These are phyloP conservation scores for Exsudoporus frostii DNA, from an alignment of 768 basidiomycete genomes.

Conservation along the genomic window DNA sequence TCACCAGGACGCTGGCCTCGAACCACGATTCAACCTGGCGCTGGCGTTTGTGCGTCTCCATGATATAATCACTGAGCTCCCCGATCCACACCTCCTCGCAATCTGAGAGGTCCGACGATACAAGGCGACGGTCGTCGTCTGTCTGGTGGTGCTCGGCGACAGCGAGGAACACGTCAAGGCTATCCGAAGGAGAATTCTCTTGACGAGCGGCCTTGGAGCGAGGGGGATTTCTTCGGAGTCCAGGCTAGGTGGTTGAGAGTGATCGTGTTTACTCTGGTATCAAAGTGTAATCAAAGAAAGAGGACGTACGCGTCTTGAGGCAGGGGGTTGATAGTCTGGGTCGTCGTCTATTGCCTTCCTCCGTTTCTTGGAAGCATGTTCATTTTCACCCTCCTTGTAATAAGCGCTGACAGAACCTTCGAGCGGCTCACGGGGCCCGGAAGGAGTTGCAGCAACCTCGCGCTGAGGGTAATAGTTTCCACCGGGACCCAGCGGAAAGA, in stretches of 20 bases:
- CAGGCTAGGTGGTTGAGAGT: conserved; percentile 24
- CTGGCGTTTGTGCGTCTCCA: conserved; percentile 71
- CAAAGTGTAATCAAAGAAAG: neutral
- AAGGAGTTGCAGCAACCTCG: conserved; percentile 13
- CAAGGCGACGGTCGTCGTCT: conserved; percentile 44
- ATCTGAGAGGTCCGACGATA: conserved; percentile 80
- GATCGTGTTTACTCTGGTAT: neutral
- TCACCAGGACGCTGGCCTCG: conserved; percentile 61
- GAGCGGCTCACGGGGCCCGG: conserved; percentile 18
- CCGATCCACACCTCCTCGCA: conserved; percentile 73
- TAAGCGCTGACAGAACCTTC: conserved; percentile 22
- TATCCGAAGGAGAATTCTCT: conserved; percentile 27
- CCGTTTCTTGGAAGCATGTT: conserved; percentile 45
- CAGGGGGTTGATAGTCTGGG: conserved; percentile 51
- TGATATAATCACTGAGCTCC: conserved; percentile 65
- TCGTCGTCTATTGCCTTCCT: conserved; percentile 47
- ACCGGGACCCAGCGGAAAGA: conserved; percentile 36
- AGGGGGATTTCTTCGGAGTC: conserved; percentile 43
- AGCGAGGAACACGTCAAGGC: conserved; percentile 16
- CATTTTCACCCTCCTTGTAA: conserved; percentile 32
- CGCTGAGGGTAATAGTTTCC: conserved; percentile 36
- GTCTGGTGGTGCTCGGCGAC: conserved; percentile 23
- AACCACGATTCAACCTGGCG: conserved; percentile 74
- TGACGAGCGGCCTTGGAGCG: conserved; percentile 35
- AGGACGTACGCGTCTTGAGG: conserved; percentile 51